Evolutionary conservation across 768 basidiomycete genomes (phyloP).

Genomic region (Guyanaporus albipodus): DNA sequence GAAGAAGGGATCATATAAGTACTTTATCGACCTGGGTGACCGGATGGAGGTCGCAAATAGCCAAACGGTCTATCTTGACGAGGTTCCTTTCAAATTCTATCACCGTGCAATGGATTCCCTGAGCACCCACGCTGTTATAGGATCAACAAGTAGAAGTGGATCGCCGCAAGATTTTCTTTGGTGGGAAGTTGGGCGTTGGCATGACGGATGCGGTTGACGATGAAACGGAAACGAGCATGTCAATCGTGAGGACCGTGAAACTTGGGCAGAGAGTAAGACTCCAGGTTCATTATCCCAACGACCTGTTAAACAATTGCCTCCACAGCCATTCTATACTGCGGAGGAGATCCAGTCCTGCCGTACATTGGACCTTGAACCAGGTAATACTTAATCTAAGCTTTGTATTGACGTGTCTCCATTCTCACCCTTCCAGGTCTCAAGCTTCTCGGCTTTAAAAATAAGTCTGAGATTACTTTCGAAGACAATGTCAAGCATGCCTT

Average conservation of each 20-base stretch:
- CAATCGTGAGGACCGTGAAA: constrained; percentile 43
- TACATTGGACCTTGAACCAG: constrained; percentile 73
- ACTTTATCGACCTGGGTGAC: constrained; percentile 77
- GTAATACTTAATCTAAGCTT: constrained; percentile 35
- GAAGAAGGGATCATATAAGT: constrained; percentile 76
- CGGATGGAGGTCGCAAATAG: constrained; percentile 70
- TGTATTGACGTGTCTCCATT: not conserved
- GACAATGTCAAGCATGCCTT: constrained; percentile 90
- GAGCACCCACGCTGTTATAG: constrained; percentile 14
- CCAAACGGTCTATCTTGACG: constrained; percentile 73
- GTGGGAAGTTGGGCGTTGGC: constrained; percentile 37
- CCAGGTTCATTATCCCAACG: not conserved
- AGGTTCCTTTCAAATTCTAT: constrained; percentile 35
- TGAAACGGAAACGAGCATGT: constrained; percentile 38
- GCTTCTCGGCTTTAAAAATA: constrained; percentile 88
- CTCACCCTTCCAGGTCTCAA: constrained; percentile 57
- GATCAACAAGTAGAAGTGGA: constrained; percentile 30
- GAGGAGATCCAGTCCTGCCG: constrained; percentile 81
- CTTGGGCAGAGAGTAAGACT: constrained; percentile 46
- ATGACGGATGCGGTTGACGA: constrained; percentile 26
- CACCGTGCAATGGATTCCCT: not conserved
- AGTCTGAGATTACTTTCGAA: constrained; percentile 65
- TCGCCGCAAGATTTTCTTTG: constrained; percentile 24
- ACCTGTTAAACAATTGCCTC: constrained; percentile 3
- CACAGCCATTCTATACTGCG: constrained; percentile 77